Evolutionary conservation across 139 green algal species (phyloP).

Genomic region (Trebouxia sp.): DNA sequence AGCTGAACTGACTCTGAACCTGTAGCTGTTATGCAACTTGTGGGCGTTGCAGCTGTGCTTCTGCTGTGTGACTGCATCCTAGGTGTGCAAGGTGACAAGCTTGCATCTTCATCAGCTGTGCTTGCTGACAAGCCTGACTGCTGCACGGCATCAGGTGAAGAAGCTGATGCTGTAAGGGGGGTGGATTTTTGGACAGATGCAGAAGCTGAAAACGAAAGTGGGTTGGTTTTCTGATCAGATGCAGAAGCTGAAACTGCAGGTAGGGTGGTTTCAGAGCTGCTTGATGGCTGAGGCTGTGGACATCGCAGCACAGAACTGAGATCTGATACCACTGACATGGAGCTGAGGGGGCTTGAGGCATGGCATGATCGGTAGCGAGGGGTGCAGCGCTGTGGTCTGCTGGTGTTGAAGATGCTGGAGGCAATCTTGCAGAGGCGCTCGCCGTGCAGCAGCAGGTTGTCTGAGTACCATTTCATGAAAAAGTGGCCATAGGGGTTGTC

Average conservation of each 20-base stretch:
- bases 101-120: no score
- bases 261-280: background rate
- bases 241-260: background rate
- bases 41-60: no score
- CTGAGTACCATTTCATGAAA: conserved; percentile 61
- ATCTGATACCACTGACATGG: background rate
- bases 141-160: background rate
- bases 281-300: no score
- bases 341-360: background rate
- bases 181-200: background rate
- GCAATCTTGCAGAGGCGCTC: conserved; percentile 55
- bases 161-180: background rate
- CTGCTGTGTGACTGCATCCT: no score
- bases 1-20: no score
- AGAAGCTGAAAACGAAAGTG: no score
- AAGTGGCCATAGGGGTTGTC: conserved; percentile 70
- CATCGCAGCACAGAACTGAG: background rate
- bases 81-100: no score
- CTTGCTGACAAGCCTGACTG: background rate
- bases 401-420: conserved; percentile 46
- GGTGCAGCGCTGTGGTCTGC: conserved; percentile 18
- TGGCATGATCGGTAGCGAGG: background rate
- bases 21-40: no score
- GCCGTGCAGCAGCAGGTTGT: conserved; percentile 55
- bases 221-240: no score